Percentiles rank a stretch among this genome's conserved stretches.
Evolutionary conservation across 139 green algal genomes (phyloP).

Genomic region (Closterium sp.): DNA sequence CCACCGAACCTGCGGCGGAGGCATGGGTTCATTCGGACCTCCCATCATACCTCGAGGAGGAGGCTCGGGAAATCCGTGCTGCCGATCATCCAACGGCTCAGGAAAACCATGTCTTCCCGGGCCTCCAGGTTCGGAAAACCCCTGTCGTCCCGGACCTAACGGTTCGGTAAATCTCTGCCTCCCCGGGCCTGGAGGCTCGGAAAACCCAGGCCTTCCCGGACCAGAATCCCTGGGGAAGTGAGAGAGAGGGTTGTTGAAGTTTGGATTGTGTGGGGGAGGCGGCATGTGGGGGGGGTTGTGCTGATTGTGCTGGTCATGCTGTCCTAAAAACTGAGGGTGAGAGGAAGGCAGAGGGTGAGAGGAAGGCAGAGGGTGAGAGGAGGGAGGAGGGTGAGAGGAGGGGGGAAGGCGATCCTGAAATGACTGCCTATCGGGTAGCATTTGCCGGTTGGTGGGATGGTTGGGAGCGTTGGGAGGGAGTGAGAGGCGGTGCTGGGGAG

Average conservation of each 20-base stretch:
- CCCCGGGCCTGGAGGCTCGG: neutral
- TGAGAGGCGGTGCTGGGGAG: neutral
- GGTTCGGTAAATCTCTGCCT: neutral
- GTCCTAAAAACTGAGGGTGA: neutral
- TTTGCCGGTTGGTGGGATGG: neutral
- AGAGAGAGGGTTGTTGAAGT: neutral
- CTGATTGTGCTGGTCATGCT: neutral
- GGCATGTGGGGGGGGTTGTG: neutral
- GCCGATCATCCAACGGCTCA: neutral
- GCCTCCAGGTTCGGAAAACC: neutral
- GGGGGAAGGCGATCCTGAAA: neutral
- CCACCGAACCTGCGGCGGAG: neutral
- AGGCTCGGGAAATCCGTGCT: neutral
- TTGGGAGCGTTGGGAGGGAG: neutral
- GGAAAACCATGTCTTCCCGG: neutral
- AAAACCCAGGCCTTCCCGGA: neutral
- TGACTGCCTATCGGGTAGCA: neutral
- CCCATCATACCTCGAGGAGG: neutral
- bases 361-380: too few relatives aligned
- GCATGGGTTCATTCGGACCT: neutral
- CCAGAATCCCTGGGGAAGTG: neutral
- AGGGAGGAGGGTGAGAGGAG: too few relatives aligned
- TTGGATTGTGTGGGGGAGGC: neutral
- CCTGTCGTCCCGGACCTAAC: neutral
- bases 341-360: too few relatives aligned